Conservation (phyloP, 2,329 filamentous ascomycete species). For the Monilinia aucupariae region DNA sequence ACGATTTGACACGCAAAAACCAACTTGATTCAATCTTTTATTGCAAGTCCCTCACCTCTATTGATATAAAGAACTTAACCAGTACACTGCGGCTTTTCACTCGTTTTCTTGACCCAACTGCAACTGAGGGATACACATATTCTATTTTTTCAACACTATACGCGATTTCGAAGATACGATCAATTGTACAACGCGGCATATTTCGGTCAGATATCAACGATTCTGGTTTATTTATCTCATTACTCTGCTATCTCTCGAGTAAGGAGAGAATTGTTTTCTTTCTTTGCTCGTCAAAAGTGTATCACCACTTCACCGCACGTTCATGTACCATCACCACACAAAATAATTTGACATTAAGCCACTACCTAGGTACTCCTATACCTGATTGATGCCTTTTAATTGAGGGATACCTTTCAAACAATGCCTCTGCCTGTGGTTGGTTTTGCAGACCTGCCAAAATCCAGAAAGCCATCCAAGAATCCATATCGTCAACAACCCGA, state of each 20-base stretch:
- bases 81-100: background rate
- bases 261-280: background rate
- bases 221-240: background rate
- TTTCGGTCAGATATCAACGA: background rate
- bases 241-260: background rate
- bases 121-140: background rate
- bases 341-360: background rate
- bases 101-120: background rate
- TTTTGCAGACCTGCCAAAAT: background rate
- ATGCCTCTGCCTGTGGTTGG: constrained; percentile 8
- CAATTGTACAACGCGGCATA: background rate
- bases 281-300: background rate
- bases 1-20: background rate
- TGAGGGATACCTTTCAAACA: background rate
- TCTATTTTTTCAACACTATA: background rate
- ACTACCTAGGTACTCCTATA: background rate
- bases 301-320: background rate
- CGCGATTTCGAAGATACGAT: background rate
- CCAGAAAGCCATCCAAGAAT: constrained; percentile 1
- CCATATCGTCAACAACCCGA: background rate
- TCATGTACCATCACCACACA: background rate
- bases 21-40: background rate
- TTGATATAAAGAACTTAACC: background rate
- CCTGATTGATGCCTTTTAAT: background rate
- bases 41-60: background rate